These are phyloP conservation scores for Vigna nakashimae DNA, from an alignment of 306 rosid genomes.

Conservation along the genomic window DNA sequence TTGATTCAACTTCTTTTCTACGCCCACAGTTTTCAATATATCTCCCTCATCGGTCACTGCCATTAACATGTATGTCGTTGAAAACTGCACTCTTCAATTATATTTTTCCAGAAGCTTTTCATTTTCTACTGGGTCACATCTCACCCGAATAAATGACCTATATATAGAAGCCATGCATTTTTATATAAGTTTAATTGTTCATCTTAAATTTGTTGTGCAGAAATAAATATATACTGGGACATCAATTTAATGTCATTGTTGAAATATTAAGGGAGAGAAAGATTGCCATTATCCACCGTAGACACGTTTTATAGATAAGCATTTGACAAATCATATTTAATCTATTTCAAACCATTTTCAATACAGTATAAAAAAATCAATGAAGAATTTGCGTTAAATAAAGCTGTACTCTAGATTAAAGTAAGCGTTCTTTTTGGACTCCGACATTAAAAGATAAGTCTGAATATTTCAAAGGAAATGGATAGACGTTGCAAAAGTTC, in stretches of 20 bases:
- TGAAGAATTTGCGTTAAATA: neutral
- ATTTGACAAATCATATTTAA: neutral
- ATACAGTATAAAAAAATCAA: too few species aligned
- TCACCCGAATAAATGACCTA: neutral
- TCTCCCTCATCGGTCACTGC: neutral
- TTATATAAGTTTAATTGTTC: neutral
- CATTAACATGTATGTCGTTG: neutral
- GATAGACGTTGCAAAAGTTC: too few species aligned
- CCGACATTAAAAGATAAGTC: neutral
- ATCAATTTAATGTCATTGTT: neutral
- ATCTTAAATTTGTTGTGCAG: neutral
- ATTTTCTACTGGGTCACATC: neutral
- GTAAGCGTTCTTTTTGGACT: neutral
- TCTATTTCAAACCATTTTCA: neutral
- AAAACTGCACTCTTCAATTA: neutral
- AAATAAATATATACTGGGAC: neutral
- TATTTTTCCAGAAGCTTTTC: neutral
- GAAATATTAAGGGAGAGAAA: neutral
- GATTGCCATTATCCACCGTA: too few species aligned
- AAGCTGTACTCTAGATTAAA: neutral
- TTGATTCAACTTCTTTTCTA: neutral
- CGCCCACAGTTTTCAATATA: neutral
- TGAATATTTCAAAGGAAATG: neutral
- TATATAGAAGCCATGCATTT: neutral
- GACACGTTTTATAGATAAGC: neutral